A percentile compares a stretch with the other conserved stretches of the same genome.
Conservation (phyloP, 139 green algal genomes). For the Diplosphaera chodatii region DNA sequence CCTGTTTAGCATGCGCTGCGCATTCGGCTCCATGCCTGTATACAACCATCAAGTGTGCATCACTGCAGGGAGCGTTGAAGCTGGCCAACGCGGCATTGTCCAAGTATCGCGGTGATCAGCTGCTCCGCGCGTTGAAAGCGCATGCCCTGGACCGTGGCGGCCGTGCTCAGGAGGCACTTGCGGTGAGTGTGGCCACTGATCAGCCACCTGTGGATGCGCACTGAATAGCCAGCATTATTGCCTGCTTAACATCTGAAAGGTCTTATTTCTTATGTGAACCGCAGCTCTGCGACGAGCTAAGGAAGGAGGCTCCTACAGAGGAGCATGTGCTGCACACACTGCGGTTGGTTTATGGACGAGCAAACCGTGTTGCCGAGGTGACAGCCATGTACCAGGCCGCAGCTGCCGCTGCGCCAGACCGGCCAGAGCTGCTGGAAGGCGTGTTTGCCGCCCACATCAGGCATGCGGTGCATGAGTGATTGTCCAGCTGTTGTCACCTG, state of each 20-base stretch:
- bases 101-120: slow-evolving; percentile 50
- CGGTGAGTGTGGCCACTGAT: too few species aligned
- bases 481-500: too few species aligned
- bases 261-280: too few species aligned
- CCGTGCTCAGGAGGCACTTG: slow-evolving; percentile 33
- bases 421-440: slow-evolving; percentile 37
- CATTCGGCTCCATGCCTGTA: too few species aligned
- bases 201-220: too few species aligned
- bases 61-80: slow-evolving; percentile 58
- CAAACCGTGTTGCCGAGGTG: slow-evolving; percentile 27
- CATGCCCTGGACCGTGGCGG: slow-evolving; percentile 40
- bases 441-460: slow-evolving; percentile 55
- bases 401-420: slow-evolving; percentile 20
- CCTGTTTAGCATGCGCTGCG: too few species aligned
- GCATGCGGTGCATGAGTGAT: too few species aligned
- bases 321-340: slow-evolving; percentile 56
- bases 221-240: too few species aligned
- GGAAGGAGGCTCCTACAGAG: slow-evolving; percentile 30
- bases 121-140: slow-evolving; percentile 54
- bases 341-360: slow-evolving; percentile 38
- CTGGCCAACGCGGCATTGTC: slow-evolving; percentile 45
- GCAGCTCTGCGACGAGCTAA: slow-evolving; percentile 41
- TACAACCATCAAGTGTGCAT: too few species aligned
- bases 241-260: too few species aligned
- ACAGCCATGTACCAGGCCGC: slow-evolving; percentile 49